phyloP scores from a whole-genome alignment of 805 yeast genomes.

The Nakazawaea ishiwadae region DNA sequence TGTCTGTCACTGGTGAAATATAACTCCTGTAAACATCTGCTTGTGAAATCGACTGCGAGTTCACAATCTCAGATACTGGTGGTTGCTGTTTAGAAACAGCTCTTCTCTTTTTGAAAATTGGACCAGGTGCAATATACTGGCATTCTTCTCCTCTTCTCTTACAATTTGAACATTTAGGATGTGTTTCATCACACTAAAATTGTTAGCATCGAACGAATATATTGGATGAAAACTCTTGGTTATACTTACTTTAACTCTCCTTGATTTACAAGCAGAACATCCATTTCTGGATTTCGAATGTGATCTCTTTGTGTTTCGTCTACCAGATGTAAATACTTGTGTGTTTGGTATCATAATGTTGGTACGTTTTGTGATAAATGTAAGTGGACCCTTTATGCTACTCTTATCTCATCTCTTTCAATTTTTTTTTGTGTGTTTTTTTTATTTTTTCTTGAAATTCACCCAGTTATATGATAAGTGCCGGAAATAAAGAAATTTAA shows the following conservation, averaged over 20 bases:
- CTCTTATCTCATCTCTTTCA: too few species aligned
- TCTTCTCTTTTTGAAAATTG: constrained; percentile 5
- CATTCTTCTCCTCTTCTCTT: constrained; percentile 73
- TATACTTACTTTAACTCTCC: constrained; percentile 66
- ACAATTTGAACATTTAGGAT: constrained; percentile 79
- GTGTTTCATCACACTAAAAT: constrained; percentile 67
- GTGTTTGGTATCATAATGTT: neutral
- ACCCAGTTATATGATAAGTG: too few species aligned
- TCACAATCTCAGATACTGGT: too few species aligned
- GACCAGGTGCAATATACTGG: constrained; percentile 37
- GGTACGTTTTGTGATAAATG: neutral
- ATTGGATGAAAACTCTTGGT: neutral
- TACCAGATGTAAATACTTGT: neutral
- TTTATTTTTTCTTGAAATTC: too few species aligned
- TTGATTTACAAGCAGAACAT: constrained; percentile 80
- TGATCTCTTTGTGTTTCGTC: constrained; percentile 61
- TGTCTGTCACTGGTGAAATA: too few species aligned
- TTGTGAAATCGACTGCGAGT: too few species aligned
- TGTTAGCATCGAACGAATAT: neutral
- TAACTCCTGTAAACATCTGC: too few species aligned
- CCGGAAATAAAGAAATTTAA: too few species aligned
- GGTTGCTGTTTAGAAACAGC: too few species aligned
- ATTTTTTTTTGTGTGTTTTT: too few species aligned
- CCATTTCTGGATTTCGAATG: constrained; percentile 88
- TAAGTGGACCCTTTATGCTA: too few species aligned